Base-by-base conservation (phyloP, 176 grass and related monocot species). In the Juncus inflexus region DNA sequence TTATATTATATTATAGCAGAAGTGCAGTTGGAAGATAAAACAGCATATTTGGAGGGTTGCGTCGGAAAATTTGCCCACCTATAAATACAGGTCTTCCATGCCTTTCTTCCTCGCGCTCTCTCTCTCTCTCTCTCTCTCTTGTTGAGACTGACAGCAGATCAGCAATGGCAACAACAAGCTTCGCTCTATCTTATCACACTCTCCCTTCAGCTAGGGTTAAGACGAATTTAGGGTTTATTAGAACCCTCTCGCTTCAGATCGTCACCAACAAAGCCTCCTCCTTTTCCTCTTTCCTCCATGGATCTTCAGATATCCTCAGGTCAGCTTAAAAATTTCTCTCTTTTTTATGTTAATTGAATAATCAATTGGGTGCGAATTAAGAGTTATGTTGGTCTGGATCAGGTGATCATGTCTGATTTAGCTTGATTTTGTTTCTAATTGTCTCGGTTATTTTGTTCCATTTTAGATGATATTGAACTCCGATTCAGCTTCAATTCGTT, bases 121-220 rank as follows among this genome's bases (percentile, higher is more conserved):
- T 9, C 43, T 47, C 43, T 47, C 43, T 47, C 43, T 9, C 43
- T 47, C 43, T 47, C 43, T 47, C 9, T 47, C 43, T 47, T 28
- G 19, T 28, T 1, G 19, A 28, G 19, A 28, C 19, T 1, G 19
- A 28, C 19, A 28, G 1, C 19, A 1, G 1, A 28, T 28, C 19
- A 28, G 40, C 52, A 11, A 71, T 71, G 67, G 37, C 67, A 15
- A 71, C 57, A 52, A 15, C 67, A 71, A 59, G 53, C 67, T 59
- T 71, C 12, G 58, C 52, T 37, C n/a, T 71, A 3, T 71, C 53
- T 39, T 56, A 14, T 40, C 14, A 52, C 38, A 58, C 67, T 56
- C 40, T n/a, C 66, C 7, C 37, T 41, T 70, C 52, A 16, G 52
- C 51, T 3, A 58, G 53, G 38, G 14, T 59, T n/a, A 45, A 45